These are phyloP conservation scores for Penicillium griseofulvum DNA, from an alignment of 2,329 filamentous ascomycete genomes.

Conservation along the genomic window DNA sequence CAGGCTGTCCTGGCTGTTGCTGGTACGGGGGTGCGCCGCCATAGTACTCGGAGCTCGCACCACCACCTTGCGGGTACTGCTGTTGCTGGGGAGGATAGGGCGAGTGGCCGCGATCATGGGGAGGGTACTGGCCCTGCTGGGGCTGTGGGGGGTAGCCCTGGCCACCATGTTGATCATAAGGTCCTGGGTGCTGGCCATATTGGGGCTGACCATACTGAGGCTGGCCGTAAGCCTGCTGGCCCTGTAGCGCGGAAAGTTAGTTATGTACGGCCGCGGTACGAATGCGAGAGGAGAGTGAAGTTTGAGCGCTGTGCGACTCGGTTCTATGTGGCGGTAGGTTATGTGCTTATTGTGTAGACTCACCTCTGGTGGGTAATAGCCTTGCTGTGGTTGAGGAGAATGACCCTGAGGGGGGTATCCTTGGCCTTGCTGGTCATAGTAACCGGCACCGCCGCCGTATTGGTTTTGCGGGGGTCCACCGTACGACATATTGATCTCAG, in stretches of 20 bases:
- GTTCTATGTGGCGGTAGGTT: background rate
- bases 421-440: constrained; percentile 24
- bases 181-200: constrained; percentile 17
- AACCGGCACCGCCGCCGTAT: constrained; percentile 19
- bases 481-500: constrained; percentile 20
- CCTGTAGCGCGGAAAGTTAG: constrained; percentile 7
- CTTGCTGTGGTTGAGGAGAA: constrained; percentile 21
- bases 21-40: constrained; percentile 20
- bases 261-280: background rate
- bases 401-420: constrained; percentile 21
- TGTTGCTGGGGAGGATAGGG: constrained; percentile 28
- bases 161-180: constrained; percentile 13
- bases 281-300: background rate
- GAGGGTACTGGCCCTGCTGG: constrained; percentile 14
- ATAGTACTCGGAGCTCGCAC: constrained; percentile 36
- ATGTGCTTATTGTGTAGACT: constrained; percentile 6
- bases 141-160: constrained; percentile 8
- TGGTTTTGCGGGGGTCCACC: constrained; percentile 22
- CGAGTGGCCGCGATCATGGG: constrained; percentile 28
- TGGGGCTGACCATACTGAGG: constrained; percentile 19
- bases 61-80: constrained; percentile 26
- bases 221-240: constrained; percentile 19
- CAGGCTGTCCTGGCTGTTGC: constrained; percentile 22
- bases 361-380: constrained; percentile 29
- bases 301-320: background rate